These are phyloP conservation scores for Craterostigma plantagineum DNA, from an alignment of 257 asterid genomes.

Conservation along the genomic window DNA sequence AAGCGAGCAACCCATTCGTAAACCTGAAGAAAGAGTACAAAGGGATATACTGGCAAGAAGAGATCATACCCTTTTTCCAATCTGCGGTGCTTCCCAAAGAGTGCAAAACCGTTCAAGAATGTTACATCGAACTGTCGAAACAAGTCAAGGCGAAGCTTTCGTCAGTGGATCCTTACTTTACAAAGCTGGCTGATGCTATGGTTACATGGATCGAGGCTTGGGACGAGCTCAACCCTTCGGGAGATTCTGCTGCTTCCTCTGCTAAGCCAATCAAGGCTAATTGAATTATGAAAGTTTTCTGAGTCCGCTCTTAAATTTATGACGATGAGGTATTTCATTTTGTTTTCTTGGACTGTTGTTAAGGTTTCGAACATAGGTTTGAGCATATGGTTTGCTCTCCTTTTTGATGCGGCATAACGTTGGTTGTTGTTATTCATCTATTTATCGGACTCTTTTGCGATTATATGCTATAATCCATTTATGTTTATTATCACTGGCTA, in stretches of 20 bases:
- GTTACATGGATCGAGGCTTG: constrained; percentile 78
- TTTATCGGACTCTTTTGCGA: too few relatives aligned
- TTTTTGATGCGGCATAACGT: background rate
- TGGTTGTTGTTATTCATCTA: too few relatives aligned
- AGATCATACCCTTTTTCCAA: constrained; percentile 60
- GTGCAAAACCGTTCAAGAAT: constrained; percentile 45
- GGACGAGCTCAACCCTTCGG: constrained; percentile 71
- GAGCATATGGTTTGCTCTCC: constrained; percentile 5
- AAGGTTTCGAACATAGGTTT: constrained; percentile 11
- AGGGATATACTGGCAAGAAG: constrained; percentile 78
- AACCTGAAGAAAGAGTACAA: constrained; percentile 72
- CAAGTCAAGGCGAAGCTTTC: constrained; percentile 50
- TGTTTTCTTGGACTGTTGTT: constrained; percentile 2
- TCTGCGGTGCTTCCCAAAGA: constrained; percentile 32
- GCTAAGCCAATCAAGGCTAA: constrained; percentile 15
- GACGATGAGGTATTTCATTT: too few relatives aligned
- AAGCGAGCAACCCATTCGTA: constrained; percentile 80
- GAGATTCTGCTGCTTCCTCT: constrained; percentile 13
- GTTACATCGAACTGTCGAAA: constrained; percentile 53
- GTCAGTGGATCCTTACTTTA: constrained; percentile 38
- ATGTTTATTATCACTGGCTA: too few relatives aligned
- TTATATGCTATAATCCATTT: too few relatives aligned
- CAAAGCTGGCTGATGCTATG: constrained; percentile 66
- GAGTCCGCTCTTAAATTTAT: constrained; percentile 3
- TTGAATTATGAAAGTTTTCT: constrained; percentile 11